Conservation (phyloP, 2,329 filamentous ascomycete genomes). For the Magnaporthales sp. region DNA sequence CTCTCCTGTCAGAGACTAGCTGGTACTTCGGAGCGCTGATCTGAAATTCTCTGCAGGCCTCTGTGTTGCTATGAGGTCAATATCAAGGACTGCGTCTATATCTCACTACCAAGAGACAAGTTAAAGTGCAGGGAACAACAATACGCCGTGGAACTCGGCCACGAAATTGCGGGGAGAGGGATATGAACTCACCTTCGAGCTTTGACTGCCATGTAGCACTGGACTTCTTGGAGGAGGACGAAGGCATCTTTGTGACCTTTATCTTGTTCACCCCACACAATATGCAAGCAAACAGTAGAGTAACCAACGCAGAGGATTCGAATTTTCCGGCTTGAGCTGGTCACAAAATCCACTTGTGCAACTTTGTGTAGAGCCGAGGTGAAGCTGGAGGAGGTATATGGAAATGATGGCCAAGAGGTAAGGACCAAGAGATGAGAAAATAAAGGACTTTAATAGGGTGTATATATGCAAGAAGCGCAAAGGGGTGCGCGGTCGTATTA, state of each 20-base stretch:
- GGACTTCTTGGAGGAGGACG: slow-evolving; percentile 7
- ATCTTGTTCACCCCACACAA: background rate
- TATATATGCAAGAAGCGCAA: background rate
- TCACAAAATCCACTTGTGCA: background rate
- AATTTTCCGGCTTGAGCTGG: background rate
- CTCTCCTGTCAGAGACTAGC: slow-evolving; percentile 24
- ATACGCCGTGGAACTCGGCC: background rate
- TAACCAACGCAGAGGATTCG: background rate
- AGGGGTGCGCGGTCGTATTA: background rate
- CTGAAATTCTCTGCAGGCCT: slow-evolving; percentile 20
- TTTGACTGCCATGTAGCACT: slow-evolving; percentile 21
- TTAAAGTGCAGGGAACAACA: background rate
- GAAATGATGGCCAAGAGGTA: background rate
- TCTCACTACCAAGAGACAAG: background rate
- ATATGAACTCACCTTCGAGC: slow-evolving; percentile 18
- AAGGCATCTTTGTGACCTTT: slow-evolving; percentile 7
- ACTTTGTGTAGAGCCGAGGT: background rate
- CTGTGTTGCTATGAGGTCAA: slow-evolving; percentile 13
- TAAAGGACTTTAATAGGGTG: background rate
- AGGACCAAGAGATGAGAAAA: background rate
- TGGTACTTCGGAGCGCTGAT: slow-evolving; percentile 21
- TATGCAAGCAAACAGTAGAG: background rate
- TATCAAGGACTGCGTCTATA: background rate
- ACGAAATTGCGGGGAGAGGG: background rate
- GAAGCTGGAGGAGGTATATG: background rate